A percentile compares a stretch with the other conserved stretches of the same genome.
Evolutionary conservation across 31 red algal genomes (phyloP).

Genomic region (Odonthalia washingtoniensis): DNA sequence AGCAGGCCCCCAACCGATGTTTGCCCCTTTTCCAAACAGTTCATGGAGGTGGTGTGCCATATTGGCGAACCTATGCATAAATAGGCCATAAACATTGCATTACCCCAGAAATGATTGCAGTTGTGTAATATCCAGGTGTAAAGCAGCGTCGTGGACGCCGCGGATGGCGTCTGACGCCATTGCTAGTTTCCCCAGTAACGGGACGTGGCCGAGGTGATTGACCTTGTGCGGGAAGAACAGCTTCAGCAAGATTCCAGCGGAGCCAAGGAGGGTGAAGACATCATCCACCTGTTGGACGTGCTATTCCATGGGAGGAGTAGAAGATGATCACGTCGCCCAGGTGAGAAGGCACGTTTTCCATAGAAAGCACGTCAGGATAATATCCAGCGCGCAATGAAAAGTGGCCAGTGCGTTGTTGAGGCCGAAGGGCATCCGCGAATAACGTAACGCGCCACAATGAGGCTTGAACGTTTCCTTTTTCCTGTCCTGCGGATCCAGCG

Average conservation of each 20-base stretch:
- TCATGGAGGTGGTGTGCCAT: no score
- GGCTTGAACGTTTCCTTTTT: no score
- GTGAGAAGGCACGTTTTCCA: slow-evolving; percentile 44
- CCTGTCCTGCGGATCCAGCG: slow-evolving; percentile 2
- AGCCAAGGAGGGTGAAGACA: neutral
- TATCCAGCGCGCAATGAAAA: slow-evolving; percentile 51
- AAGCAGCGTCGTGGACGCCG: neutral
- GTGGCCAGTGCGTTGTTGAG: slow-evolving; percentile 41
- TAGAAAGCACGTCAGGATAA: slow-evolving; percentile 43
- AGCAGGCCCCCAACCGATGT: no score
- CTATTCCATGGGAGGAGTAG: slow-evolving; percentile 1
- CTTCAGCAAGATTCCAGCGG: neutral
- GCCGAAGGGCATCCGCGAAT: slow-evolving; percentile 56
- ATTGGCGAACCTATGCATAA: no score
- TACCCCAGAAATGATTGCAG: no score
- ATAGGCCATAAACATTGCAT: no score
- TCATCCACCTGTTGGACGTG: neutral
- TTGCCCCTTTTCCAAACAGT: no score
- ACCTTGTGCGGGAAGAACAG: slow-evolving; percentile 1
- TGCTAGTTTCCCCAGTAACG: no score
- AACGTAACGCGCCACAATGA: slow-evolving; percentile 16
- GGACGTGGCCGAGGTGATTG: no score
- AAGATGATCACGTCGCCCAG: slow-evolving; percentile 25
- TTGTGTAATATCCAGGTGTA: neutral
- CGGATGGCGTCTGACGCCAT: neutral